Conservation (phyloP, 441 rosid species). For the Bruguiera hainesii region DNA sequence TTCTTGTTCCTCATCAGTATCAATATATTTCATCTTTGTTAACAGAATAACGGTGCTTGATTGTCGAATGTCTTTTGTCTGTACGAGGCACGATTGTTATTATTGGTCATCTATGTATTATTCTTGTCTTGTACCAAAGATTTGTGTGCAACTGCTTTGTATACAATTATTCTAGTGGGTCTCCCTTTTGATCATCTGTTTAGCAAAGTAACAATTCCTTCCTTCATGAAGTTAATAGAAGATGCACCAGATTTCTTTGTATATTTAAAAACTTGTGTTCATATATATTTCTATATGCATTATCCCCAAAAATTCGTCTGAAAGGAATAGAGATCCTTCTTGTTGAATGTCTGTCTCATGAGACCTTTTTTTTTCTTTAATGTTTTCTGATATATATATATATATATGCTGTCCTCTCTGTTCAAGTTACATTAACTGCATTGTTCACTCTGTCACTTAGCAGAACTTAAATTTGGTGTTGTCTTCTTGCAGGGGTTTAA, state of each 20-base stretch:
- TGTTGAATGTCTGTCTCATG: too few relatives aligned
- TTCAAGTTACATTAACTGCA: neutral
- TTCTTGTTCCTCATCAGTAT: too few relatives aligned
- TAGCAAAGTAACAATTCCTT: slow-evolving; percentile 10
- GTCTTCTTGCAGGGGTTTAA: neutral
- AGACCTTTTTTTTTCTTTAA: too few relatives aligned
- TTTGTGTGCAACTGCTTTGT: neutral
- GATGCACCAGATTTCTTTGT: neutral
- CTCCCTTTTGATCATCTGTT: neutral
- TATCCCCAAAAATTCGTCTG: neutral
- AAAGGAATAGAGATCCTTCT: too few relatives aligned
- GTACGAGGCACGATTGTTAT: too few relatives aligned
- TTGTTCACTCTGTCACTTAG: neutral
- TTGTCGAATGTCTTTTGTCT: too few relatives aligned
- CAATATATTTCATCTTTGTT: too few relatives aligned
- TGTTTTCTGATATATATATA: too few relatives aligned
- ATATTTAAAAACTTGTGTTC: neutral
- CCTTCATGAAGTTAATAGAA: neutral
- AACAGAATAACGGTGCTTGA: too few relatives aligned
- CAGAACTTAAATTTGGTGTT: too few relatives aligned
- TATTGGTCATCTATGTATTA: neutral
- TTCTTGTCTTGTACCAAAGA: neutral
- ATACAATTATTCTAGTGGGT: neutral
- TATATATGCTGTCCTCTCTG: too few relatives aligned
- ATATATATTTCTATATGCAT: neutral